These are phyloP conservation scores for Fusarium sp. DNA, from an alignment of 2,329 filamentous ascomycete genomes.

Conservation along the genomic window DNA sequence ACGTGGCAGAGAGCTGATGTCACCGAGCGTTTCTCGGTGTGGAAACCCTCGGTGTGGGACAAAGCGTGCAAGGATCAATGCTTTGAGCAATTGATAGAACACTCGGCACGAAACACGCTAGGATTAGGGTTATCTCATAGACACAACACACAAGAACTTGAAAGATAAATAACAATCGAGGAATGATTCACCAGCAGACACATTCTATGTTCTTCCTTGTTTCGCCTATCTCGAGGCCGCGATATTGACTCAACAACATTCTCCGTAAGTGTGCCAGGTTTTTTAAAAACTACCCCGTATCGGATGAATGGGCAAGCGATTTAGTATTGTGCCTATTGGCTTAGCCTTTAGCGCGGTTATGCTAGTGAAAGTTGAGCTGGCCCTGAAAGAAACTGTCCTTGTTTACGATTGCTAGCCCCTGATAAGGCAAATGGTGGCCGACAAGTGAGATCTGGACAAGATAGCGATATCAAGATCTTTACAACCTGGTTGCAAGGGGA, in stretches of 20 bases:
- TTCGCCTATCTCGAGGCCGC: background rate
- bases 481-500: background rate
- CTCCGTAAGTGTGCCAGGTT: background rate
- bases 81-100: background rate
- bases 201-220: background rate
- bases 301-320: background rate
- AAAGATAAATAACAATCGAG: background rate
- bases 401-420: background rate
- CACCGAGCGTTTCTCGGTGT: conserved; percentile 26
- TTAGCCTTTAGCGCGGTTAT: background rate
- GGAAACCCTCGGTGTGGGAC: background rate
- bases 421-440: background rate
- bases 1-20: conserved; percentile 41
- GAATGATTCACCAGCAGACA: background rate
- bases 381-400: background rate
- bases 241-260: background rate
- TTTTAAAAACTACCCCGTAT: background rate
- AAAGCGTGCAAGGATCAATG: background rate
- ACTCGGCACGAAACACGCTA: background rate
- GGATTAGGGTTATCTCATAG: background rate
- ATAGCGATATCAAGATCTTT: conserved; percentile 3
- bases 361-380: background rate
- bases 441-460: conserved; percentile 1
- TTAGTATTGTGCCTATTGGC: background rate
- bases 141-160: background rate